Evolutionary conservation across 2,329 filamentous ascomycete species (phyloP).

Genomic region (Neofusicoccum cordaticola): DNA sequence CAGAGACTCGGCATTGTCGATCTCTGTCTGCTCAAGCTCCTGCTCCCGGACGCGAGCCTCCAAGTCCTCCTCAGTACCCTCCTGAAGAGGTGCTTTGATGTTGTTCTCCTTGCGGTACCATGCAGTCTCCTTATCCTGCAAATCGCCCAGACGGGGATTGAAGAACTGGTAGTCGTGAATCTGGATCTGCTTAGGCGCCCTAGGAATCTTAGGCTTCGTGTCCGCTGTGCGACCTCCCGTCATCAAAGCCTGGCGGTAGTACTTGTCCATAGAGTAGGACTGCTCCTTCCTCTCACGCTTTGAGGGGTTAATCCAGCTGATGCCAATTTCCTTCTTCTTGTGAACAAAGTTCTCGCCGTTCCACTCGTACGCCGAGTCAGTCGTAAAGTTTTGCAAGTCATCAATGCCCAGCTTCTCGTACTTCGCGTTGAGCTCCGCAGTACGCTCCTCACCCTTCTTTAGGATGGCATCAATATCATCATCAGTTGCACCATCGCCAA

Average conservation of each 20-base stretch:
- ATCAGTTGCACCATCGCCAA: conserved; percentile 63
- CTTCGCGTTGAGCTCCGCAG: conserved; percentile 83
- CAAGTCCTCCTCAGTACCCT: conserved; percentile 83
- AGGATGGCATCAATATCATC: conserved; percentile 90
- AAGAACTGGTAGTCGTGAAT: conserved; percentile 99
- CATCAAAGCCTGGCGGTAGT: conserved; percentile 88
- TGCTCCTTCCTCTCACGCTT: conserved; percentile 99
- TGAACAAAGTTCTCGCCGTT: conserved; percentile 94
- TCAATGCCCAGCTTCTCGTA: conserved; percentile 97
- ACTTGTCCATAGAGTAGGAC: conserved; percentile 97
- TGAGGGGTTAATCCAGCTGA: conserved; percentile 96
- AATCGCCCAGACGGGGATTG: conserved; percentile 73
- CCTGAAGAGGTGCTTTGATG: conserved; percentile 86
- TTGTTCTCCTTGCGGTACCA: conserved; percentile 94
- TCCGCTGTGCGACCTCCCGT: conserved; percentile 77
- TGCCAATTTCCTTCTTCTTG: conserved; percentile 81
- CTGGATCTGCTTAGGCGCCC: conserved; percentile 85
- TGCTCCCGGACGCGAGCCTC: conserved; percentile 85
- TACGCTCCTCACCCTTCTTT: conserved; percentile 80
- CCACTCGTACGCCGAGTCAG: conserved; percentile 98
- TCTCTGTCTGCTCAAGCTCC: conserved; percentile 82
- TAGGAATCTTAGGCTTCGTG: conserved; percentile 90
- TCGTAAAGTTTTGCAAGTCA: conserved; percentile 95
- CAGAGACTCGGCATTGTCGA: conserved; percentile 83
- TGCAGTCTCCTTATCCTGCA: conserved; percentile 95